Evolutionary conservation across 306 rosid genomes (phyloP).

Genomic region (Styphnolobium japonicum): DNA sequence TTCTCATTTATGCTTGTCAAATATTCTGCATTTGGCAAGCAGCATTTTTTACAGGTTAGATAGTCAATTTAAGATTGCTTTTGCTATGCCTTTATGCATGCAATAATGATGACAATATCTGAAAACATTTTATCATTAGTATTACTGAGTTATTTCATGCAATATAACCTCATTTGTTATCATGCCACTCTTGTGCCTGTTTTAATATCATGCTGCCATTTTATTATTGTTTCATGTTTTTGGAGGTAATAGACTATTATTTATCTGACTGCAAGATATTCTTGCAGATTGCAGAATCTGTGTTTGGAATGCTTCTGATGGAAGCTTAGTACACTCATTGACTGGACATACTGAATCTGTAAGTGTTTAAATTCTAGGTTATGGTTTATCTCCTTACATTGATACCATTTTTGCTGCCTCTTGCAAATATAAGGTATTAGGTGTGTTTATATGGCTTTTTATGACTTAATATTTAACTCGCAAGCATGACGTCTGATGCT

Average conservation of each 20-base stretch:
- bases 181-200: not conserved
- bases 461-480: not conserved
- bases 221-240: conserved; percentile 22
- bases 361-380: conserved; percentile 42
- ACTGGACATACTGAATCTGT: conserved; percentile 96
- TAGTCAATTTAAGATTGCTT: not conserved
- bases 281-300: conserved; percentile 94
- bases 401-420: not conserved
- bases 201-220: conserved; percentile 5
- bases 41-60: not conserved
- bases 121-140: not conserved
- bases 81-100: conserved; percentile 5
- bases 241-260: not conserved
- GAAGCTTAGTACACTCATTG: conserved; percentile 95
- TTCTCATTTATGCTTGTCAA: not conserved
- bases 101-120: not conserved
- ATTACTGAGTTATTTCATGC: not conserved
- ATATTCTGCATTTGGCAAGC: not conserved
- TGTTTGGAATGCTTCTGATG: conserved; percentile 99
- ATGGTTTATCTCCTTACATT: conserved; percentile 9
- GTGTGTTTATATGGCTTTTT: not conserved
- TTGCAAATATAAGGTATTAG: not conserved
- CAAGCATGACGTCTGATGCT: conserved; percentile 10
- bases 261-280: conserved; percentile 24
- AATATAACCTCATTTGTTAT: not conserved